Conservation (phyloP, 129 eudicot genomes). For the Escallonia rubra region DNA sequence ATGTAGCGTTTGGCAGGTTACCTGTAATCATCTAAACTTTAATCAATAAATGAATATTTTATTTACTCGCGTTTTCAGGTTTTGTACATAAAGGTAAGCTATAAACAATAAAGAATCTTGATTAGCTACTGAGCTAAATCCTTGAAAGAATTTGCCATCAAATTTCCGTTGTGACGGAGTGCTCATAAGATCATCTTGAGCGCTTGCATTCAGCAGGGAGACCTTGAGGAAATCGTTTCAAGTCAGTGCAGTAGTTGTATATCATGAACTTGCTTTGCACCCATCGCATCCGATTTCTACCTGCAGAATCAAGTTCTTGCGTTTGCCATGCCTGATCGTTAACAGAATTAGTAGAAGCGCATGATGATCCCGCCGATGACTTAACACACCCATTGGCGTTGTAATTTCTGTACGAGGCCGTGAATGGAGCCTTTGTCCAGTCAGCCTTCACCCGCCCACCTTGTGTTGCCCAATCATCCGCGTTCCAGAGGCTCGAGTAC, state of each 20-base stretch:
- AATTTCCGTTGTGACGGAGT: not conserved
- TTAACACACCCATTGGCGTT: not conserved
- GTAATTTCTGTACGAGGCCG: not conserved
- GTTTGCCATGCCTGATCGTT: conserved; percentile 2
- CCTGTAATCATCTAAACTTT: no score
- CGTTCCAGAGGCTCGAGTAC: no score
- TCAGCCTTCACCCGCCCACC: no score
- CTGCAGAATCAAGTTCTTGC: conserved; percentile 16
- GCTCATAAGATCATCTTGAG: conserved; percentile 6
- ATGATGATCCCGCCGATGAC: not conserved
- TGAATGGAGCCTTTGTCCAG: no score
- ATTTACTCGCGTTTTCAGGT: no score
- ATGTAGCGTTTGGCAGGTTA: no score
- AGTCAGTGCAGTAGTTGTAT: conserved; percentile 28
- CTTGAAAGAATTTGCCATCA: not conserved
- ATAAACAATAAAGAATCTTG: conserved; percentile 11
- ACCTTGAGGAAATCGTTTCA: conserved; percentile 18
- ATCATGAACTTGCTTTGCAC: conserved; percentile 21
- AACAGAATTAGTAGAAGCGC: not conserved
- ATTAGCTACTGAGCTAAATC: not conserved
- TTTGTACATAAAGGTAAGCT: not conserved
- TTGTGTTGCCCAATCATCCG: no score
- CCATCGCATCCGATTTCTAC: conserved; percentile 21
- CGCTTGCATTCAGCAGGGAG: conserved; percentile 22
- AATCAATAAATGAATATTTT: no score